Evolutionary conservation across 2,329 filamentous ascomycete species (phyloP), one percentile per base, ranked within the genome.

Genomic region (Penicillium sp.): DNA sequence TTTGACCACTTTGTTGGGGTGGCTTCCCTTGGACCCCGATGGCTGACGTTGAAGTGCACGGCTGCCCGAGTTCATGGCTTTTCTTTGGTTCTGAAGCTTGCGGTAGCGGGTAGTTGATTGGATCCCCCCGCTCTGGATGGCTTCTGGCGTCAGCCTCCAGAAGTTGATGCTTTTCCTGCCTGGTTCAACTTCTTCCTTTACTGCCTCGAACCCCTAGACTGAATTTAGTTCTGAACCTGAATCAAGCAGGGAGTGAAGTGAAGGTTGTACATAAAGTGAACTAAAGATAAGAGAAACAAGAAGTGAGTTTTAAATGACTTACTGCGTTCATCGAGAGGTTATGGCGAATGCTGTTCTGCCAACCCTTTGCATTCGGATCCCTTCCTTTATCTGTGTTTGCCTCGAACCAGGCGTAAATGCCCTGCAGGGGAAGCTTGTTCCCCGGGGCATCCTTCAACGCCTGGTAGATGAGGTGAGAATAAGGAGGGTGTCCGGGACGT

Each of bases 301-400:
- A 34, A 13, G 30, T 45, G 47, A 49, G 36, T 16, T 6, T 10
- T 29, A 4, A n/a, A 10, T 6, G 11, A 79, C 85, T 75, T 84
- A 97, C 93, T 57, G 82, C 81, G 65, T 97, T 97, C 92, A 97
- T 97, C 44, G 91, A 96, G 7, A 97, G 78, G 64, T 97, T 97
- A 72, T 97, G 93, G 2, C 93, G 84, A 61, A 97, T 95, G 70
- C 90, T 96, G 73, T 97, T 97, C 74, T 93, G 89, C 93, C 93
- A 97, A 9, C 92, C 93, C 63, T 86, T 88, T 11, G 74, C 76
- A 7, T 79, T 80, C 16, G 74, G 69, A 42, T 81, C 80, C 48
- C 79, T 84, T 4, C 84, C 84, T 72, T 94, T 96, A 61, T 84
- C 82, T 2, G 91, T 96, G 67, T 96, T 87, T 27, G 86, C 81